Conservation (phyloP, 1,284 basidiomycete species). For the Austroboletus rostrupii region DNA sequence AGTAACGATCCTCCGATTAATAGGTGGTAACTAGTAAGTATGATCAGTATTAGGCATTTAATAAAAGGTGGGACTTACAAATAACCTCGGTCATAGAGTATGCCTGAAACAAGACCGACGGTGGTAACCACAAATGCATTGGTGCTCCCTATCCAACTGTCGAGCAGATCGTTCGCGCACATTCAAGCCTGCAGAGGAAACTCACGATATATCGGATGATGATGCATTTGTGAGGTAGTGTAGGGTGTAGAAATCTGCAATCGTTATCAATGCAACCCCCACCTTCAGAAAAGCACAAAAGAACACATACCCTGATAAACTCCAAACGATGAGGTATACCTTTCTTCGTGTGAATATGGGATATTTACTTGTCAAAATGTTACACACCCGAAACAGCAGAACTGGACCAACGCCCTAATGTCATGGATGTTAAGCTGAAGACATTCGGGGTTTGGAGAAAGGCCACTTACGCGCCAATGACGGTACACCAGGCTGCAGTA, state of each 20-base stretch:
- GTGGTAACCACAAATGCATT: constrained; percentile 17
- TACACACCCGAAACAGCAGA: not conserved
- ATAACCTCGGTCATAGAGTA: constrained; percentile 29
- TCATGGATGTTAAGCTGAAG: not conserved
- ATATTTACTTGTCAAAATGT: not conserved
- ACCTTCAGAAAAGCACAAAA: too few species aligned
- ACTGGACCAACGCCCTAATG: not conserved
- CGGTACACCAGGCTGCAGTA: constrained; percentile 20
- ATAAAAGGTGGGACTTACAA: constrained; percentile 22
- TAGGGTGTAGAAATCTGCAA: constrained; percentile 27
- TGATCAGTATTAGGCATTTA: not conserved
- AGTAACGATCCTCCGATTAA: constrained; percentile 25
- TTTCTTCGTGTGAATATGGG: not conserved
- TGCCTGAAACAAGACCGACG: constrained; percentile 16
- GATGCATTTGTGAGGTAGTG: constrained; percentile 29
- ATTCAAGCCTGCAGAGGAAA: not conserved
- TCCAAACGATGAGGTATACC: not conserved
- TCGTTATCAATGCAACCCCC: too few species aligned
- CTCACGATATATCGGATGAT: constrained; percentile 30
- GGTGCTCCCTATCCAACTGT: constrained; percentile 30
- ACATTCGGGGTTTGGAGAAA: not conserved
- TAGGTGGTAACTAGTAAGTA: constrained; percentile 23
- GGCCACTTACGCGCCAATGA: constrained; percentile 22
- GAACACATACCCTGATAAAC: not conserved
- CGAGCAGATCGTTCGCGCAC: not conserved